phyloP scores from a whole-genome alignment of 345 rosid genomes.

The Citrus sp. region DNA sequence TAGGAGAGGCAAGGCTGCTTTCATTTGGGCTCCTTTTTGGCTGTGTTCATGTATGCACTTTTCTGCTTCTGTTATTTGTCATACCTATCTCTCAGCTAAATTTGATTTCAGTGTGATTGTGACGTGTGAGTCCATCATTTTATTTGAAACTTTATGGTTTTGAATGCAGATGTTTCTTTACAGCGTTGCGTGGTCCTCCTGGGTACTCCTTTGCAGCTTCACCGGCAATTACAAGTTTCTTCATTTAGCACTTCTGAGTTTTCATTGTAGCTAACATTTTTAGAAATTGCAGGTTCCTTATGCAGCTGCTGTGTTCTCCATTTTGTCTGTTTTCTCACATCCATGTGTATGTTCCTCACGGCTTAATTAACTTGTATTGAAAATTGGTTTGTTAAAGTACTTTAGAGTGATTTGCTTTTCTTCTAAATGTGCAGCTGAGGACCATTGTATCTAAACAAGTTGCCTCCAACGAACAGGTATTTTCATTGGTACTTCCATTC shows the following conservation, averaged over 20 bases:
- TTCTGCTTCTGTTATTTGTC: neutral
- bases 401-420: neutral
- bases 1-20: slow-evolving; percentile 80
- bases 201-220: slow-evolving; percentile 48
- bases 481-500: neutral
- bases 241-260: neutral
- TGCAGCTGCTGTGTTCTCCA: slow-evolving; percentile 59
- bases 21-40: slow-evolving; percentile 70
- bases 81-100: neutral
- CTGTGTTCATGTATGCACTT: slow-evolving; percentile 59
- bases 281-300: slow-evolving; percentile 66
- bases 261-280: slow-evolving; percentile 18
- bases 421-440: slow-evolving; percentile 48
- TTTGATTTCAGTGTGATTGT: neutral
- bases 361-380: neutral
- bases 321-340: slow-evolving; percentile 54
- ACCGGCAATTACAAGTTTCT: neutral
- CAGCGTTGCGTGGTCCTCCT: slow-evolving; percentile 77
- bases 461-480: slow-evolving; percentile 73
- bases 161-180: slow-evolving; percentile 71
- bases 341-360: slow-evolving; percentile 66
- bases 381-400: neutral
- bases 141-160: slow-evolving; percentile 2
- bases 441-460: slow-evolving; percentile 92
- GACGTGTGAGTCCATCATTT: neutral